phyloP scores from a whole-genome alignment of 2,329 filamentous ascomycete genomes.

The Ophiostoma piceae region DNA sequence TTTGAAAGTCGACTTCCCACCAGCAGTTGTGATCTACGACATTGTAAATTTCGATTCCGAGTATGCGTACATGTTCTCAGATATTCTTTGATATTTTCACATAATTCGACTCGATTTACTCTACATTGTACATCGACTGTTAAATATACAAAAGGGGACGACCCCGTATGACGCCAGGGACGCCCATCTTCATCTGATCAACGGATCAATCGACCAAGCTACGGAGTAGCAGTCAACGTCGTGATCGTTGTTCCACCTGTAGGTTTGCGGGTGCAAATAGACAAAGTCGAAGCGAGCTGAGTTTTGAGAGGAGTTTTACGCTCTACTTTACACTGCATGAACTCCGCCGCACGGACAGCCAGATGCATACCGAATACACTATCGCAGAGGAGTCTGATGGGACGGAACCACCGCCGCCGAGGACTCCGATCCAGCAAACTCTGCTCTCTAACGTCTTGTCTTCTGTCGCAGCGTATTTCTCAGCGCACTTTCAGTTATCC shows the following conservation, averaged over 20 bases:
- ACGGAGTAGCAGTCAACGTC: not conserved
- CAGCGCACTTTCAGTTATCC: too few species aligned
- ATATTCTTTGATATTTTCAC: too few species aligned
- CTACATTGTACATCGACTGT: too few species aligned
- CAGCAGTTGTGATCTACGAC: too few species aligned
- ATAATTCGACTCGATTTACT: too few species aligned
- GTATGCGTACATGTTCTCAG: too few species aligned
- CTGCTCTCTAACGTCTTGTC: not conserved
- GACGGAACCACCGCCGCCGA: not conserved
- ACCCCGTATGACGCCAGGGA: not conserved
- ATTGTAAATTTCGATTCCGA: too few species aligned
- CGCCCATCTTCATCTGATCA: not conserved
- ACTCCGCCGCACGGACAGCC: not conserved
- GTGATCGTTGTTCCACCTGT: not conserved
- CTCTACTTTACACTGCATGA: not conserved
- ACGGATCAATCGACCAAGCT: not conserved
- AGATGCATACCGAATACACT: not conserved
- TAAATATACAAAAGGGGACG: not conserved
- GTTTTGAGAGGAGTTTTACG: too few species aligned
- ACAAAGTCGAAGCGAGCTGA: slow-evolving; percentile 2
- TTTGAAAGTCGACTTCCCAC: too few species aligned
- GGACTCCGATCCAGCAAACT: not conserved
- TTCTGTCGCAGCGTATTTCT: not conserved
- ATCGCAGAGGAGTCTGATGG: not conserved
- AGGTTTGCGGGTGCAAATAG: not conserved